Evolutionary conservation across 768 basidiomycete species (phyloP).

Genomic region (Serendipita sp.): DNA sequence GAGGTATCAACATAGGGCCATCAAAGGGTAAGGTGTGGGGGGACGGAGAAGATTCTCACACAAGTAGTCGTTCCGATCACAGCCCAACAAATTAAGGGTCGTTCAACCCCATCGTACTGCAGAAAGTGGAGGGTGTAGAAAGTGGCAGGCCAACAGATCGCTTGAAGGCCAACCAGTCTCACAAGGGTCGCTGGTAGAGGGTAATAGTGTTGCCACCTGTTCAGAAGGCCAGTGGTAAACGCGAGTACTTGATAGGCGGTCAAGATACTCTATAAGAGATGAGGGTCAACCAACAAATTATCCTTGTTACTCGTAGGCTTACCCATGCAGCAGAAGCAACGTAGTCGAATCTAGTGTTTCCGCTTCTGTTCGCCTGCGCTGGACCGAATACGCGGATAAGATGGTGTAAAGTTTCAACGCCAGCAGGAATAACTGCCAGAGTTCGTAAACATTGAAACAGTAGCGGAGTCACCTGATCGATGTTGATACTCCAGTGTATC

Average conservation of each 20-base stretch:
- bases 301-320: background rate
- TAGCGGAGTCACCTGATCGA: background rate
- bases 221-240: conserved; percentile 75
- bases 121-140: conserved; percentile 67
- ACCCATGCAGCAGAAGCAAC: background rate
- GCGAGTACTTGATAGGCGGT: conserved; percentile 82
- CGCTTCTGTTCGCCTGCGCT: background rate
- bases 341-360: conserved; percentile 2
- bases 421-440: background rate
- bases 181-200: conserved; percentile 75
- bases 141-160: conserved; percentile 93
- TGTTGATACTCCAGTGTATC: background rate
- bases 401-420: background rate
- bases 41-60: conserved; percentile 17
- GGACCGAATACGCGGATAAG: background rate
- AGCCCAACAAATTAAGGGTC: conserved; percentile 82
- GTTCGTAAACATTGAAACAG: background rate
- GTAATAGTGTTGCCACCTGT: conserved; percentile 85
- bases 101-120: conserved; percentile 31
- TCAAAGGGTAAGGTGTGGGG: too few relatives aligned
- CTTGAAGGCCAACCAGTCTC: conserved; percentile 80
- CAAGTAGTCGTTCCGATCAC: conserved; percentile 81
- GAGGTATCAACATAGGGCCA: background rate
- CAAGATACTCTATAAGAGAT: conserved; percentile 41
- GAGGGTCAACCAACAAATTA: background rate